Evolutionary conservation across 2,329 filamentous ascomycete species (phyloP), one percentile per base, ranked within the genome.

Genomic region (Pseudogymnoascus sp.): DNA sequence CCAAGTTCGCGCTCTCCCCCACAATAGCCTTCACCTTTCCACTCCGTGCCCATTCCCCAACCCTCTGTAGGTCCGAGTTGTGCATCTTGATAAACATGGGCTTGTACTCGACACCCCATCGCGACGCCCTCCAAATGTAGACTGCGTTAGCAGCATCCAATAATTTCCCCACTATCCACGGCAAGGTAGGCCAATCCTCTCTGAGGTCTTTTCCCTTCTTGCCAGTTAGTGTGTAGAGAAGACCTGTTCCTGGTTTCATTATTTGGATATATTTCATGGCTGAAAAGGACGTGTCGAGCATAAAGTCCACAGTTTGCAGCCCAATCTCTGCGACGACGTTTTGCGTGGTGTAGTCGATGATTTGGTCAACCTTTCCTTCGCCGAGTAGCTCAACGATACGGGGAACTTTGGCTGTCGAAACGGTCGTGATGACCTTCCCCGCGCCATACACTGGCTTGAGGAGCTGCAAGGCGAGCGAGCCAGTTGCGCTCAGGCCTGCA

Each of bases 401-500:
- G 0, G 71, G 59, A 0, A 79, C 66, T 65, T 79, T 80, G 12
- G 71, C 63, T 1, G 76, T 77, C 1, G 76, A 78, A 1, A 79
- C 71, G 0, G 77, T 79, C 0, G 76, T 79, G 39, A 79, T 77
- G 29, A 79, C 76, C 59, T 76, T 77, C 15, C 71, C 72, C 1
- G 75, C 78, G 0, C 72, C 68, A 63, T 78, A 79, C 1, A 77
- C 71, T 35, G 76, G 72, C 64, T 79, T 79, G 13, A 77, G 77
- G 4, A 80, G 64, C 64, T 79, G 77, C 15, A 76, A 73, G 25
- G 69, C 77, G 61, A 73, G 73, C 21, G 69, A 63, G 0, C 75
- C 75, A 0, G 73, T 75, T 1, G 74, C 75, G 35, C 74, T 70
- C 60, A 78, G 65, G 0, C 73, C 75, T 33, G 69, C 75, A 6